Base-by-base conservation (phyloP, 2,329 filamentous ascomycete genomes). In the Zarea fungicola region DNA sequence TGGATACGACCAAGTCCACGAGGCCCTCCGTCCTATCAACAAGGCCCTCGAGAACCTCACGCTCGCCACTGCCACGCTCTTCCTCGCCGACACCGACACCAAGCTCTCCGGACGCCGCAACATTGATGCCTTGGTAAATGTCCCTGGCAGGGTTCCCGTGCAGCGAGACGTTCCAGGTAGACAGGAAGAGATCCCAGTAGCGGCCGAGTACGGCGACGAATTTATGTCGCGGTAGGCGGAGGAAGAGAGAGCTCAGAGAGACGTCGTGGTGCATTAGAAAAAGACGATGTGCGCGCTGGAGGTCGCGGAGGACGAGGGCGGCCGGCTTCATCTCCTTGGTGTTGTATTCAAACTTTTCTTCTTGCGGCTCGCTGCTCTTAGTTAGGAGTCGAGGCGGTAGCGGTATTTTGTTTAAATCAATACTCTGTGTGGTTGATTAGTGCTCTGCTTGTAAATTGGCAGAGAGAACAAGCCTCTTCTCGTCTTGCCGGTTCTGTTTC, bases 61-160 rank as follows among this genome's bases (percentile, higher is more conserved):
- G 78, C 70, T 97, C 92, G 26, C 90, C 90, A 62, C 92, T 96
- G 5, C 92, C 92, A 64, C 90, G 85, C 48, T 96, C 89, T 69
- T 97, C 93, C 64, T 97, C 93, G 16, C 93, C 93, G 1, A 97
- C 93, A 0, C 93, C 93, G 39, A 96, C 81, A 14, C 93, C 93
- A 22, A 97, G 78, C 68, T 97, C 92, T 16, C 93, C 92, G 28
- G 89, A 90, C 6, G 86, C 88, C 11, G 91, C 89, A 26, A 99
- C 75, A 65, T 95, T 96, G 61, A 96, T 82, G 6, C 88, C 90
- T 10, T 85, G 82, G 60, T 89, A 90, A 5, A 95, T 75, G 54
- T 85, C 84, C 1, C 85, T 80, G 2, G 85, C 83, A 0, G 93
- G 93, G 58, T 95, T 96, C 8, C 90, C 92, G 61, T 92, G 88